Conservation (phyloP, 2,329 filamentous ascomycete species). For the Microdochium bolleyi region DNA sequence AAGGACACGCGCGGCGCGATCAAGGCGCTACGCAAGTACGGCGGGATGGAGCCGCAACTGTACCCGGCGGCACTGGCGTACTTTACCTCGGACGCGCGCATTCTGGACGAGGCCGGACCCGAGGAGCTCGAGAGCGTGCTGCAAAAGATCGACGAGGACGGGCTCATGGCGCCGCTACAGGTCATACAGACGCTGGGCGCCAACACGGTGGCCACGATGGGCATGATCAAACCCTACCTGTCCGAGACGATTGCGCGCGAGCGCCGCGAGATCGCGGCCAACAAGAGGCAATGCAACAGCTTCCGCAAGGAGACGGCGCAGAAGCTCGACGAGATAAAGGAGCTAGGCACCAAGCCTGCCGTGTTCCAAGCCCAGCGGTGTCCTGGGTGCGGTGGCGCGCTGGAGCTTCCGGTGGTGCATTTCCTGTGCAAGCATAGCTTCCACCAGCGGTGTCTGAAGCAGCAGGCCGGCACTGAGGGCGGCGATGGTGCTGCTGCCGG, state of each 20-base stretch:
- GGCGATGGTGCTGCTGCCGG: slow-evolving; percentile 14
- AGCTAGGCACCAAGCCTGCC: slow-evolving; percentile 70
- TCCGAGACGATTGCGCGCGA: slow-evolving; percentile 83
- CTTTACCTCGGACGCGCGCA: slow-evolving; percentile 74
- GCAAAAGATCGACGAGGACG: slow-evolving; percentile 79
- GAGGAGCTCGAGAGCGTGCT: slow-evolving; percentile 77
- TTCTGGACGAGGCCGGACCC: slow-evolving; percentile 76
- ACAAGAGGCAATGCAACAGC: slow-evolving; percentile 72
- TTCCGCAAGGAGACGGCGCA: slow-evolving; percentile 78
- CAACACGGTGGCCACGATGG: slow-evolving; percentile 79
- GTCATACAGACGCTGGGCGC: slow-evolving; percentile 85
- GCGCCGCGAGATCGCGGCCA: slow-evolving; percentile 72
- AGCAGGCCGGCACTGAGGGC: slow-evolving; percentile 26
- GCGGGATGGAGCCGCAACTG: slow-evolving; percentile 79
- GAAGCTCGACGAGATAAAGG: slow-evolving; percentile 70
- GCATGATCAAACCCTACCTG: slow-evolving; percentile 91
- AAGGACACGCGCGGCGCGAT: slow-evolving; percentile 89
- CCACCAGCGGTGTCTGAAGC: slow-evolving; percentile 81
- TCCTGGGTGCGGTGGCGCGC: slow-evolving; percentile 65
- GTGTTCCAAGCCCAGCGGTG: slow-evolving; percentile 90
- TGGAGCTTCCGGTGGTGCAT: slow-evolving; percentile 87
- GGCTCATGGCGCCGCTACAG: slow-evolving; percentile 90
- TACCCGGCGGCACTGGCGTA: slow-evolving; percentile 91
- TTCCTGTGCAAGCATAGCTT: slow-evolving; percentile 97
- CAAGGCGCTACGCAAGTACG: slow-evolving; percentile 84